A percentile compares a stretch with the other conserved stretches of the same genome.
Evolutionary conservation across 2,329 filamentous ascomycete species (phyloP).

Genomic region (Albophoma yamanashiensis): DNA sequence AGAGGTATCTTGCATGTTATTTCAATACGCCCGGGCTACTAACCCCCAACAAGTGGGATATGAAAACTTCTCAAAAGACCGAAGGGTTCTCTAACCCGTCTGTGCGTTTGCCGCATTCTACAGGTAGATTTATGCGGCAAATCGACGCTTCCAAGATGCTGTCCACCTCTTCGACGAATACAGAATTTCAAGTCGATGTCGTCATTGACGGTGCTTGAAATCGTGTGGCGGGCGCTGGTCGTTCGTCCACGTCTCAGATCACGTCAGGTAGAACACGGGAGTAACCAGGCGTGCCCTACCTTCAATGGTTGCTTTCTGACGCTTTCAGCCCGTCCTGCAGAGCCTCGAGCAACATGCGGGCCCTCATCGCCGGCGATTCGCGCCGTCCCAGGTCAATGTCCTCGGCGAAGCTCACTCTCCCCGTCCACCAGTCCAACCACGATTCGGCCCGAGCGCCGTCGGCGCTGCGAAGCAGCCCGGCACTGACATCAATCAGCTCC

Average conservation of each 20-base stretch:
- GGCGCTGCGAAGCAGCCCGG: conserved; percentile 40
- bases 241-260: too few relatives aligned
- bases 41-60: too few relatives aligned
- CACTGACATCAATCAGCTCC: conserved; percentile 51
- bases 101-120: background rate
- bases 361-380: background rate
- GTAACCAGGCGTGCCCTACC: background rate
- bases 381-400: conserved; percentile 17
- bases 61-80: too few relatives aligned
- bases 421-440: conserved; percentile 53
- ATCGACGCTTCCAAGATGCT: background rate
- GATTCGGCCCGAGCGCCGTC: conserved; percentile 43
- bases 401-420: conserved; percentile 48
- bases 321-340: background rate
- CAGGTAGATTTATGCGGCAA: background rate
- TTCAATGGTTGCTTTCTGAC: background rate
- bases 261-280: background rate
- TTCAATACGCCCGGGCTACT: background rate
- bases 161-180: background rate
- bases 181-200: too few relatives aligned
- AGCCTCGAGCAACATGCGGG: background rate
- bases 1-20: background rate
- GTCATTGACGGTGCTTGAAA: too few relatives aligned
- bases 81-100: too few relatives aligned
- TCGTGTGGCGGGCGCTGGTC: too few relatives aligned